Base-by-base conservation (phyloP, 2,329 filamentous ascomycete genomes). In the Cryphonectria radicalis region DNA sequence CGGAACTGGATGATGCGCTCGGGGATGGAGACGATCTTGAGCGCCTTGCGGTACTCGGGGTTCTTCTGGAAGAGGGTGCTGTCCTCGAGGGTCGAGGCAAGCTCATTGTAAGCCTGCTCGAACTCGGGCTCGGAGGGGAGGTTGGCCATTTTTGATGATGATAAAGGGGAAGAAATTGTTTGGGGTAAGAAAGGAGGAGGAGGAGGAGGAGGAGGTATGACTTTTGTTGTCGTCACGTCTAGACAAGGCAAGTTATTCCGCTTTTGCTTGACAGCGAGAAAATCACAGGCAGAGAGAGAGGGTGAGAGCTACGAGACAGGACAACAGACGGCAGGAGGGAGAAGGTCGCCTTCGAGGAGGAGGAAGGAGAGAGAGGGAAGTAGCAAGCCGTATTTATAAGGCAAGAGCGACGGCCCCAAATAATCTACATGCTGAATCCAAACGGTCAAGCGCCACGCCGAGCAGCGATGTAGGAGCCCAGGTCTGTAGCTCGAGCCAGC, bases 1-100 rank as follows among this genome's bases (percentile, higher is more conserved):
- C 96, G 92, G 91, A 99, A 99, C 85, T 98, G 95, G 82, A 98
- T 93, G 80, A 98, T 84, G 76, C 96, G 94, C 89, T 99, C 96
- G 70, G 96, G 96, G 79, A 98, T 90, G 77, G 95, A 90, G 81
- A 91, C 91, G 77, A 99, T 91, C 80, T 92, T 87, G 77, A 98
- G 92, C 72, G 95, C 96, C 78, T 91, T 97, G 84, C 90, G 91
- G 90, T 96, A 98, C 84, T 98, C 94, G 77, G 95, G 96, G 86
- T 97, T 90, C 86, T 97, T 92, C 82, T 95, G 82, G 88, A 98
- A 98, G 76, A 99, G 92, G 74, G 91, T 90, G 84, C 92, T 96
- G 88, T 95, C 91, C 86, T 98, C 94, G 80, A 99, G 93, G 74
- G 95, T 97, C 80, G 92, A 96, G 83, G 88, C 93, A 77, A 99